Evolutionary conservation across 2,329 filamentous ascomycete genomes (phyloP), one percentile per base, ranked within the genome.

Genomic region (Ophiostoma piceae): DNA sequence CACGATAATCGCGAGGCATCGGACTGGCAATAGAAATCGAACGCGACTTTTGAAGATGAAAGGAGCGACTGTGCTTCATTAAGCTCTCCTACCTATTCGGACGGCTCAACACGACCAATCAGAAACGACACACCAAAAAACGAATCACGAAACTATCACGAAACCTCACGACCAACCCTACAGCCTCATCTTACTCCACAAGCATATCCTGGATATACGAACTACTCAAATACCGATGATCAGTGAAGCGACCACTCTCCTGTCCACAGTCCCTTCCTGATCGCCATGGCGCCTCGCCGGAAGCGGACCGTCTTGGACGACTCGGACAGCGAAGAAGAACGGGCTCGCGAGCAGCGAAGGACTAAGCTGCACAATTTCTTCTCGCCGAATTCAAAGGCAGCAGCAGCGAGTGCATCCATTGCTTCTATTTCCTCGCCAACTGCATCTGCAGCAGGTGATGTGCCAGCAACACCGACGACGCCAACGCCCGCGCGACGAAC

Each of bases 271-370:
- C 62, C 35, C 35, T 35, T 22, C 62, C 62, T 65, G 62, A 37
- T 65, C 62, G 76, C 75, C 73, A 88, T 88, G 85, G 83, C 84
- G 75, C 84, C 85, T 78, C 84, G 87, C 77, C 84, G 84, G 74
- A 85, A 82, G 81, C 84, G 83, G 74, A 87, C 85, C 77, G 78
- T 84, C 75, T 77, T 87, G 72, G 80, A 82, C 72, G 81, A 81
- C 64, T 84, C 84, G 68, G 82, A 84, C 73, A 83, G 85, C 73
- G 82, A 84, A 73, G 79, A 80, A 41, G 81, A 84, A 69, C 62
- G 74, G n/a, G 77, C 73, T 68, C 74, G 75, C 12, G 75, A 77
- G 64, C 74, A 80, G 69, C 69, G 75, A 43, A 77, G 75, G 70
- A 79, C 86, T 73, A 85, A 82, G 29, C 77, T 87, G 35, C 79